Evolutionary conservation across 352 stramenopile species (phyloP).

Genomic region (Blastocystis sp.): DNA sequence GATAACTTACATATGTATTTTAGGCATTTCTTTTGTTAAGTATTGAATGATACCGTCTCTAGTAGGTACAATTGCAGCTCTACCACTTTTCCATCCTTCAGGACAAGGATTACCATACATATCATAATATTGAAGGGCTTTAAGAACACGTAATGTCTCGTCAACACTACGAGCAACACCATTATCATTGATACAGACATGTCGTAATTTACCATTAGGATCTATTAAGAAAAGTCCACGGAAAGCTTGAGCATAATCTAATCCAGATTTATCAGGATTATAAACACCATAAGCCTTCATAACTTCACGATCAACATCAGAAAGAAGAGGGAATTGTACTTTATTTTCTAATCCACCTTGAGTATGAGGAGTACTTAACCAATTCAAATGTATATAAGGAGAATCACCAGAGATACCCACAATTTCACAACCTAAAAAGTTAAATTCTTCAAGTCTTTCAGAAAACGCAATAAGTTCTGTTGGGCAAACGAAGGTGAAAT

Average conservation of each 20-base stretch:
- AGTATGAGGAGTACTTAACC: slow-evolving; percentile 62
- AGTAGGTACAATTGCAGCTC: slow-evolving; percentile 6
- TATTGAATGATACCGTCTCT: slow-evolving; percentile 13
- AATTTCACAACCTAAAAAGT: slow-evolving; percentile 55
- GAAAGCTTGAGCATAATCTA: neutral
- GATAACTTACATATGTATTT: too few relatives aligned
- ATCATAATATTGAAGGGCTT: slow-evolving; percentile 67
- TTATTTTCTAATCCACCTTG: slow-evolving; percentile 61
- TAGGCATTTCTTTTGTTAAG: too few relatives aligned
- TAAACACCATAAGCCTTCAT: slow-evolving; percentile 58
- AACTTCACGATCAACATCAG: slow-evolving; percentile 61
- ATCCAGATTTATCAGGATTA: slow-evolving; percentile 47
- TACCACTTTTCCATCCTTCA: slow-evolving; percentile 50
- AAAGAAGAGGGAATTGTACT: slow-evolving; percentile 60
- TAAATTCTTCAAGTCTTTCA: slow-evolving; percentile 56
- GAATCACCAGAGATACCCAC: slow-evolving; percentile 58
- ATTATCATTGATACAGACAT: slow-evolving; percentile 63
- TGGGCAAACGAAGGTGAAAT: slow-evolving; percentile 68
- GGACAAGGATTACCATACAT: slow-evolving; percentile 65
- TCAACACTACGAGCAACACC: slow-evolving; percentile 63
- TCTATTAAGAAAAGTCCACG: slow-evolving; percentile 66
- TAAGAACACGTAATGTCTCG: slow-evolving; percentile 62
- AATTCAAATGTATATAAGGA: slow-evolving; percentile 62
- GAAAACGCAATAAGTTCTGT: slow-evolving; percentile 69
- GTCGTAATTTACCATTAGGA: slow-evolving; percentile 52